Evolutionary conservation across 306 rosid species (phyloP).

Genomic region (Sicyos baderoa): DNA sequence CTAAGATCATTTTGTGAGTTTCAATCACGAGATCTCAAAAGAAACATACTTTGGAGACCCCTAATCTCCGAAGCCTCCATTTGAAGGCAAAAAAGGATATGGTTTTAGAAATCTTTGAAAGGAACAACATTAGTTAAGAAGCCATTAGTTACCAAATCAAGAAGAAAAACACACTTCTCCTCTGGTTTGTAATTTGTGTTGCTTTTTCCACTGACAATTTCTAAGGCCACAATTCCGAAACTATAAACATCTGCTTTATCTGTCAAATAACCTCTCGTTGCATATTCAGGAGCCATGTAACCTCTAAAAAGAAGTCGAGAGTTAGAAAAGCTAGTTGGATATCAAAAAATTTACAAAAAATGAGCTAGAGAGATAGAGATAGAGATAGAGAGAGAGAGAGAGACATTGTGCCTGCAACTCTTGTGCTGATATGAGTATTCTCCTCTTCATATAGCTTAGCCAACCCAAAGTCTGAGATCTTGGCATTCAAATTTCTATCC

Average conservation of each 20-base stretch:
- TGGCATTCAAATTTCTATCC: constrained; percentile 63
- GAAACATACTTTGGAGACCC: no score
- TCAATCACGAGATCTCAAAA: no score
- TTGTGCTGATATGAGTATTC: constrained; percentile 67
- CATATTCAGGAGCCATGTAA: constrained; percentile 91
- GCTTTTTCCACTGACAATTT: constrained; percentile 56
- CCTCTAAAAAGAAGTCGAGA: constrained; percentile 34
- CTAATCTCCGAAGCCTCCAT: no score
- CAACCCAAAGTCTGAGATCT: constrained; percentile 84
- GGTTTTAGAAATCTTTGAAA: background rate
- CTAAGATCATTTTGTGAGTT: no score
- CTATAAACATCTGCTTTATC: constrained; percentile 81
- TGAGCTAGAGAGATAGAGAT: constrained; percentile 12
- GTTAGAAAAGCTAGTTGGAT: background rate
- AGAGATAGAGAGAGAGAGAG: constrained; percentile 30
- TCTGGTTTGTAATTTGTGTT: constrained; percentile 58
- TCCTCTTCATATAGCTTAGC: constrained; percentile 86
- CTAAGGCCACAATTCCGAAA: constrained; percentile 61
- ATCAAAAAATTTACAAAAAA: no score
- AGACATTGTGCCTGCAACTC: constrained; percentile 72
- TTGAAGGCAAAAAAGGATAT: no score
- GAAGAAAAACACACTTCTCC: constrained; percentile 73
- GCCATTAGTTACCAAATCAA: constrained; percentile 39
- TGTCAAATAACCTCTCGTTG: constrained; percentile 70
- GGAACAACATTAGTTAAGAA: background rate